Percentiles rank a stretch among this genome's conserved stretches.
These are phyloP conservation scores for Mycena albidolilacea DNA, from an alignment of 768 basidiomycete species.

Conservation along the genomic window DNA sequence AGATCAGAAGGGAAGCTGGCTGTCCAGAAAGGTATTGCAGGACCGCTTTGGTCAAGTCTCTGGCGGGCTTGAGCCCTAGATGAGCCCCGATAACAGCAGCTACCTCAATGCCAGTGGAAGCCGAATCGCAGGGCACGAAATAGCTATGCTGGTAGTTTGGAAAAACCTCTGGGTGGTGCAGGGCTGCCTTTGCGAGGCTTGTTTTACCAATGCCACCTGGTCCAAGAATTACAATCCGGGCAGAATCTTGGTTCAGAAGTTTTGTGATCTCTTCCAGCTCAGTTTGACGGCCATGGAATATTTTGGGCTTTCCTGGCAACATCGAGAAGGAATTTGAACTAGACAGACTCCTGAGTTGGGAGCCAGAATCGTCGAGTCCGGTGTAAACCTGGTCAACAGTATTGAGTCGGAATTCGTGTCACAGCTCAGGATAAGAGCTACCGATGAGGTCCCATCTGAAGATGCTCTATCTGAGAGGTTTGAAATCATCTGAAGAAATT, in stretches of 20 bases:
- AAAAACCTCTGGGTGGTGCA: neutral
- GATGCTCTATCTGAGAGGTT: neutral
- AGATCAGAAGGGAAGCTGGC: neutral
- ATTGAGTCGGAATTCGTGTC: neutral
- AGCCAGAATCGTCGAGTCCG: neutral
- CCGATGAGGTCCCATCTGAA: neutral
- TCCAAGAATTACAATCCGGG: neutral
- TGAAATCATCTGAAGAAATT: neutral
- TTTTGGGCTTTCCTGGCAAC: neutral
- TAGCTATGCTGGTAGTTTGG: neutral
- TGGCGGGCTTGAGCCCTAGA: neutral
- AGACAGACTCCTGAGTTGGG: neutral
- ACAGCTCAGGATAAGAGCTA: neutral
- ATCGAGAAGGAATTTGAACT: slow-evolving; percentile 3
- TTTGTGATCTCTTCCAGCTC: neutral
- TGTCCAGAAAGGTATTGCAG: neutral
- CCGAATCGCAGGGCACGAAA: neutral
- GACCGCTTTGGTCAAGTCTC: neutral
- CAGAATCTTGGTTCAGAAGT: neutral
- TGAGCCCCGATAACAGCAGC: neutral
- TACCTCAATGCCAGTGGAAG: neutral
- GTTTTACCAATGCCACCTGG: slow-evolving; percentile 6
- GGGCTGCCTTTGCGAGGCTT: neutral
- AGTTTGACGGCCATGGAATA: slow-evolving; percentile 6
- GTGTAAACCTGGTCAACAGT: neutral